Base-by-base conservation (phyloP, 2,329 filamentous ascomycete species). In the Balansia obtecta region DNA sequence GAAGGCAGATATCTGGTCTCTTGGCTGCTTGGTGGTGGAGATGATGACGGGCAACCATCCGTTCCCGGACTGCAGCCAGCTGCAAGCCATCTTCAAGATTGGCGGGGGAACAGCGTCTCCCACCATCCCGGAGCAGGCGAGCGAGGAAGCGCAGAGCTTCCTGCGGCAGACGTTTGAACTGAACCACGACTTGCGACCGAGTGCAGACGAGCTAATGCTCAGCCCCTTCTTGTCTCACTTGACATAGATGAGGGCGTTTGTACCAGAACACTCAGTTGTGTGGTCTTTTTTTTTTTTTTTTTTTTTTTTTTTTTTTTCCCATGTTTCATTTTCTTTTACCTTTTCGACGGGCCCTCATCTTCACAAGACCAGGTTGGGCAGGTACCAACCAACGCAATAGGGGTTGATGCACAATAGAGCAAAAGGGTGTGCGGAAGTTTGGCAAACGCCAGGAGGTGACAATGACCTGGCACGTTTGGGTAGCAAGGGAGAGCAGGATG, bases 81-180 rank as follows among this genome's bases (percentile, higher is more conserved):
- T 98, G 55, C 93, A 98, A 66, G 93, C 93, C 53, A 96, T 98
- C 62, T 98, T 98, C 76, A 95, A 95, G 72, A 97, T 98, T 64
- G 90, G 90, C 39, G 89, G 86, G 56, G 83, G 85, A 57, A 86
- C 88, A 66, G 88, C 89, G 22, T 83, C 87, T 43, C 93, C 93
- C 0, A 90, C 88, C 15, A 86, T 95, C 50, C 93, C 93, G 0
- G 88, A 94, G 12, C 80, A 84, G 58, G 88, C 89, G 12, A 93
- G 88, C 60, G 79, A 83, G 37, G 91, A 95, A 58, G 91, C 89
- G 4, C 80, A 84, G 65, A 77, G 77, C 43, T 98, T 98, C 71
- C 71, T 98, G 56, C 77, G 79, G 50, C 82, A 86, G 71, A 96
- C 93, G 0, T 98, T 98, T 70, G 89, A 97, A 72, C 84, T 96